phyloP scores from a whole-genome alignment of 1,284 basidiomycete genomes.

The Grifola frondosa region DNA sequence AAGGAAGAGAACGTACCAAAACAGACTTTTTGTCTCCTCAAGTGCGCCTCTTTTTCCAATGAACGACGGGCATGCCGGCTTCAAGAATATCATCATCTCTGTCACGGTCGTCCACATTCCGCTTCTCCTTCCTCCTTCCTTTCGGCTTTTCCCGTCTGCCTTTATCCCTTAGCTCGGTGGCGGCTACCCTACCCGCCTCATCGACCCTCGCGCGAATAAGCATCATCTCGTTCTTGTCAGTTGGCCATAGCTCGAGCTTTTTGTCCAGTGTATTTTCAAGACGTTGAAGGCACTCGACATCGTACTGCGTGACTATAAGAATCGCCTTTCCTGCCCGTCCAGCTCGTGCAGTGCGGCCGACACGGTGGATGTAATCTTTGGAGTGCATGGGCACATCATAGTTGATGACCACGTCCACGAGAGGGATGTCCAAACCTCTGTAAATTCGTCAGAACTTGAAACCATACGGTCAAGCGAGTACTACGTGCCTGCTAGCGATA shows the following conservation, averaged over 20 bases:
- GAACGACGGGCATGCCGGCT: too few relatives aligned
- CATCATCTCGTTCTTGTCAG: neutral
- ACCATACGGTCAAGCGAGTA: neutral
- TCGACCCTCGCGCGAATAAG: neutral
- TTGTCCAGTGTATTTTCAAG: slow-evolving; percentile 73
- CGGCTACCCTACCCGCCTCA: neutral
- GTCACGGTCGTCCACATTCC: too few relatives aligned
- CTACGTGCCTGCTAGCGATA: slow-evolving; percentile 85
- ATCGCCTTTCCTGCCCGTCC: slow-evolving; percentile 95
- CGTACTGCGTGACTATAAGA: slow-evolving; percentile 97
- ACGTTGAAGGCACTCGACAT: slow-evolving; percentile 94
- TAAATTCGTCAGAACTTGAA: slow-evolving; percentile 4
- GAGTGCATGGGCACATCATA: slow-evolving; percentile 99
- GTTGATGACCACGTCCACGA: slow-evolving; percentile 98
- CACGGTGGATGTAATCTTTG: slow-evolving; percentile 99
- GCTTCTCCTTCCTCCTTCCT: neutral
- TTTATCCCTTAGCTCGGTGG: neutral
- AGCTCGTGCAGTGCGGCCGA: slow-evolving; percentile 96
- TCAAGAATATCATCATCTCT: too few relatives aligned
- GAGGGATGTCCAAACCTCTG: slow-evolving; percentile 94
- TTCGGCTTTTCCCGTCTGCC: neutral
- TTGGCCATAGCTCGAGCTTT: too few relatives aligned
- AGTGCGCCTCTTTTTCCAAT: too few relatives aligned
- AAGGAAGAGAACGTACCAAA: too few relatives aligned
- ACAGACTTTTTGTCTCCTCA: too few relatives aligned